Base-by-base conservation (phyloP, 257 asterid species). In the Rehmannia glutinosa region DNA sequence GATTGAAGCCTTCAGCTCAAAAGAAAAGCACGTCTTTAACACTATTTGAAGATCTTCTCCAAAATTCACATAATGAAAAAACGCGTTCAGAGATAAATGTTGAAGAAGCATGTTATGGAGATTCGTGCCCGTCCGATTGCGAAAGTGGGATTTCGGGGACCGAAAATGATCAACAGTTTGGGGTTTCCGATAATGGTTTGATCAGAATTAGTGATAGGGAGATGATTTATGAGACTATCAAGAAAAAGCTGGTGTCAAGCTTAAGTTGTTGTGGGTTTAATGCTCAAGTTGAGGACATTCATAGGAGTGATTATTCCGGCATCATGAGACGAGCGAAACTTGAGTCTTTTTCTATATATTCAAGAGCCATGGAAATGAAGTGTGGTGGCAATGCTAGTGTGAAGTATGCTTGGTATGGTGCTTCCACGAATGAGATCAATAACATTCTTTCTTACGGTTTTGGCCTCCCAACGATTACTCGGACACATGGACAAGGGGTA, bases 371-470 rank as follows among this genome's bases (percentile, higher is more conserved):
- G 69, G 84, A 71, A 43, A 60, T 36, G 4, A 86, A 77, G 49
- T 70, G 81, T 21, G 71, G 71, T 0, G 90, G 90, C 62, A 56
- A 80, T 56, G 78, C 82, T 2, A 77, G 81, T 56, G 82, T 73
- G 71, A 81, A 64, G 71, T 86, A 79, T 16, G 87, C 80, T 28
- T 86, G 90, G 93, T 81, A 36, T 46, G 84, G 90, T 28, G 90
- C 76, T 24, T 72, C 90, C 2, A 75, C 66, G 76, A 52, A 52
- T 41, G 86, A 83, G 38, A 70, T 83, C 8, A 8, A 43, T 15
- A 20, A 7, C 3, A 63, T 86, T 49, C 19, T 83, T 41, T 38
- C 39, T 0, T 74, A 79, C 25, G 93, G 93, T 4, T 86, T 83
- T 27, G 62, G 78, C 46, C 35, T 69, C 68, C 78, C 82, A 0